A percentile compares a stretch with the other conserved stretches of the same genome.
Evolutionary conservation across 352 stramenopile species (phyloP).

Genomic region (Pythium sp.): DNA sequence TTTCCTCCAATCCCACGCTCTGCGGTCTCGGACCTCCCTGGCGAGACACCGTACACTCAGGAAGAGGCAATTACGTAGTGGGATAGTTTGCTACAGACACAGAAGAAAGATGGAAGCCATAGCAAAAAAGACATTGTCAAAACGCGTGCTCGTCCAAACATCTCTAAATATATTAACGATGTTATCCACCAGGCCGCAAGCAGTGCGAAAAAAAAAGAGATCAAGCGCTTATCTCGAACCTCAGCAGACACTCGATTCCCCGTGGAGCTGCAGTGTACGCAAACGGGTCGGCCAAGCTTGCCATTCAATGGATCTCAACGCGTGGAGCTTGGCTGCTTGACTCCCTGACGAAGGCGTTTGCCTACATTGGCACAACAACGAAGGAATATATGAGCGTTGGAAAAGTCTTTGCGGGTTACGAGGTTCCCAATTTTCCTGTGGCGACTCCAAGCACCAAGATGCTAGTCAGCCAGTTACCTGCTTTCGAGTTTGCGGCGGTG

Average conservation of each 20-base stretch:
- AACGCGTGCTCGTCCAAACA: not conserved
- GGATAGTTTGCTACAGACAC: not conserved
- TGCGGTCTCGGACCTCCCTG: slow-evolving; percentile 9
- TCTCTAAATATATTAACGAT: slow-evolving; percentile 7
- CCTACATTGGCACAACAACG: slow-evolving; percentile 24
- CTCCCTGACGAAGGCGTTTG: slow-evolving; percentile 22
- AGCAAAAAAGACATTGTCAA: slow-evolving; percentile 3
- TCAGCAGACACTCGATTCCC: not conserved
- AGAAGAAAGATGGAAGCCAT: not conserved
- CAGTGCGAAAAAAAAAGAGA: not conserved
- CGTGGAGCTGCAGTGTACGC: slow-evolving; percentile 12
- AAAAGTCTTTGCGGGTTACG: slow-evolving; percentile 19
- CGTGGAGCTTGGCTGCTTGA: slow-evolving; percentile 17
- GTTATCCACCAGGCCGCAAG: not conserved
- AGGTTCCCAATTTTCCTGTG: slow-evolving; percentile 14
- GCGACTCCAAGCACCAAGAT: not conserved
- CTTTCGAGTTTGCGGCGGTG: not conserved
- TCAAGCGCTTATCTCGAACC: not conserved
- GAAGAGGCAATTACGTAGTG: slow-evolving; percentile 4
- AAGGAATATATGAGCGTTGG: slow-evolving; percentile 21
- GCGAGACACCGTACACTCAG: not conserved
- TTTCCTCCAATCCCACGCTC: slow-evolving; percentile 2
- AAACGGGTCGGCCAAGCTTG: slow-evolving; percentile 20
- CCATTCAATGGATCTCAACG: slow-evolving; percentile 24
- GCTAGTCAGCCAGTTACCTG: not conserved